Evolutionary conservation across 1,139 yeast genomes (phyloP).

Genomic region (Pichia sp.): DNA sequence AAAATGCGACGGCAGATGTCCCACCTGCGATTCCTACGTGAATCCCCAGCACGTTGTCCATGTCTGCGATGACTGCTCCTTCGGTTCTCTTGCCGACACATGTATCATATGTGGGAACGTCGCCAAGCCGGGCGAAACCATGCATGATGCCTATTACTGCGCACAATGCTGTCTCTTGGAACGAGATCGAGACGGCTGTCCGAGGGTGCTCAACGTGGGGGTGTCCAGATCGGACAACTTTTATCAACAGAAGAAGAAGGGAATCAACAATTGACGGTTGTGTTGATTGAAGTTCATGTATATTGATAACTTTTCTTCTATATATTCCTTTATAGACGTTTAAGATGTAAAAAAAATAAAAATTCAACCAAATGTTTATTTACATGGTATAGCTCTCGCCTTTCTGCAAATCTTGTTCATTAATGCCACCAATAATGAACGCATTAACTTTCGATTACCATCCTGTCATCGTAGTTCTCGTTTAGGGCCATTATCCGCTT

Average conservation of each 20-base stretch:
- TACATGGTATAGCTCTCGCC: not conserved
- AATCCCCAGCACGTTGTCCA: constrained; percentile 69
- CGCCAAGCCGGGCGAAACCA: constrained; percentile 42
- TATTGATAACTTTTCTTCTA: not conserved
- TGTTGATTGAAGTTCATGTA: not conserved
- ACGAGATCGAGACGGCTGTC: constrained; percentile 90
- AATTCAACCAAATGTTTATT: not conserved
- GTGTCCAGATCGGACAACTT: constrained; percentile 65
- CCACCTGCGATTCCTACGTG: constrained; percentile 83
- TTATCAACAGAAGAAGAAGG: constrained; percentile 48
- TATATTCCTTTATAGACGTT: no score
- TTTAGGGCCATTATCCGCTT: not conserved
- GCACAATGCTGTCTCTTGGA: constrained; percentile 79
- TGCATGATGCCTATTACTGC: constrained; percentile 64
- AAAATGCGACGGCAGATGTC: constrained; percentile 90
- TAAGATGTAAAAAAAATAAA: not conserved
- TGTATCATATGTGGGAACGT: constrained; percentile 71
- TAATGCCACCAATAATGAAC: constrained; percentile 14
- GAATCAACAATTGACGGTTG: not conserved
- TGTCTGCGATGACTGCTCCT: constrained; percentile 82
- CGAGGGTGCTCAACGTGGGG: constrained; percentile 76
- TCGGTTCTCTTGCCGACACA: constrained; percentile 57
- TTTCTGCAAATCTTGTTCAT: not conserved
- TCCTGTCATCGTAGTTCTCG: not conserved
- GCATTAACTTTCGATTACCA: not conserved